Evolutionary conservation across 768 basidiomycete species (phyloP).

Genomic region (Coprinellus micaceus): DNA sequence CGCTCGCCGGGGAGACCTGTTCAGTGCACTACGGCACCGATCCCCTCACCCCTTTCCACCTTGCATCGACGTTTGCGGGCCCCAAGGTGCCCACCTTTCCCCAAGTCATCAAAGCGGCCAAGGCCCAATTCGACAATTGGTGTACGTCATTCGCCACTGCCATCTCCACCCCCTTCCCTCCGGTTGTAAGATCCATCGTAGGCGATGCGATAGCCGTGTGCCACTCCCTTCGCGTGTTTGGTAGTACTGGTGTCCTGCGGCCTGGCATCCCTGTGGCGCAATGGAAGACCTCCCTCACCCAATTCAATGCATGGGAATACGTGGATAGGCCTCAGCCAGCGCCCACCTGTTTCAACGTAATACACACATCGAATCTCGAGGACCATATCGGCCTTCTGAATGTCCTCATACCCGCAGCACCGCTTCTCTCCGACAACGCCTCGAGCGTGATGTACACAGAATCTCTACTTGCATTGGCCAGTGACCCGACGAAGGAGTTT

Average conservation of each 20-base stretch:
- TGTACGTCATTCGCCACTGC: constrained; percentile 11
- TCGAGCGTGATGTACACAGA: constrained; percentile 41
- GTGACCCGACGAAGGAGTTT: constrained; percentile 30
- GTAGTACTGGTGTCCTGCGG: constrained; percentile 14
- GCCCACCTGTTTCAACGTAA: constrained; percentile 34
- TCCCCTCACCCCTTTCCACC: constrained; percentile 40
- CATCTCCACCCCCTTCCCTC: constrained; percentile 2
- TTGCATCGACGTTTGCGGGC: constrained; percentile 25
- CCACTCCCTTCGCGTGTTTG: constrained; percentile 26
- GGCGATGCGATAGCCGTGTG: constrained; percentile 41
- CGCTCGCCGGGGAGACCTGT: constrained; percentile 33
- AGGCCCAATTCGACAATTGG: constrained; percentile 11
- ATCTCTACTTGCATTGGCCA: constrained; percentile 30
- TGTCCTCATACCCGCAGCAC: constrained; percentile 33
- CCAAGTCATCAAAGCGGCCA: constrained; percentile 10
- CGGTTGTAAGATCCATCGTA: constrained; percentile 36
- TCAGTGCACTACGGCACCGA: constrained; percentile 43
- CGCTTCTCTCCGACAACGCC: constrained; percentile 30
- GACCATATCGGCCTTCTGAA: constrained; percentile 49
- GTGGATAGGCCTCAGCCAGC: background rate
- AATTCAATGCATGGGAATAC: constrained; percentile 3
- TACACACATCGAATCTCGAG: constrained; percentile 48
- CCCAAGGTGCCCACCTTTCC: background rate
- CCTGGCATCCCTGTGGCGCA: constrained; percentile 17
- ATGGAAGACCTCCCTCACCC: constrained; percentile 8